Percentiles rank a stretch among this genome's conserved stretches.
Conservation (phyloP, 2,329 filamentous ascomycete genomes). For the Diaporthe citri region DNA sequence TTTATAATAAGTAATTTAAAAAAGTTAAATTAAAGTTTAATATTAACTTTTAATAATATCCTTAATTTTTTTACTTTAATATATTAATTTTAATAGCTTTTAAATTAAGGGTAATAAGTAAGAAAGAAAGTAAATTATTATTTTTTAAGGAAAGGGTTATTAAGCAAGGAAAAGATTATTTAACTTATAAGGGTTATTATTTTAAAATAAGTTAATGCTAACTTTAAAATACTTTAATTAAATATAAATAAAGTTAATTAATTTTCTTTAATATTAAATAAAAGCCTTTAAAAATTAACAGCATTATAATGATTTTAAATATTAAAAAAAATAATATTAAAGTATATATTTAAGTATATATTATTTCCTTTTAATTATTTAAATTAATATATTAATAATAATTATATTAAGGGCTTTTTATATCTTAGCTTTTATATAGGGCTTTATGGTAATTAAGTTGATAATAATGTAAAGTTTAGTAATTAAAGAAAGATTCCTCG, state of each 20-base stretch:
- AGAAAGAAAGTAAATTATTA: too few relatives aligned
- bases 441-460: not conserved
- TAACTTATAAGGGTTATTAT: not conserved
- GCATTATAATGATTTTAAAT: not conserved
- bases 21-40: too few relatives aligned
- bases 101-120: too few relatives aligned
- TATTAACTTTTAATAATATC: too few relatives aligned
- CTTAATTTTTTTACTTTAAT: too few relatives aligned
- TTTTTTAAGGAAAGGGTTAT: too few relatives aligned
- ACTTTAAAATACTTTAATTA: too few relatives aligned
- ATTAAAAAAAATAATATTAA: not conserved
- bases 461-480: not conserved
- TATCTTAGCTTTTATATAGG: not conserved
- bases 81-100: too few relatives aligned
- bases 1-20: too few relatives aligned
- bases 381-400: not conserved
- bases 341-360: not conserved
- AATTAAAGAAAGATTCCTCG: not conserved
- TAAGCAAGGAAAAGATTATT: too few relatives aligned
- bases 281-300: not conserved
- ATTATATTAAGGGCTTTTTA: not conserved
- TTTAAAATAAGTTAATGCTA: not conserved
- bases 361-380: not conserved
- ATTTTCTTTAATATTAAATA: too few relatives aligned
- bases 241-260: too few relatives aligned